Evolutionary conservation across 2,329 filamentous ascomycete species (phyloP).

Genomic region (Alternaria atra): DNA sequence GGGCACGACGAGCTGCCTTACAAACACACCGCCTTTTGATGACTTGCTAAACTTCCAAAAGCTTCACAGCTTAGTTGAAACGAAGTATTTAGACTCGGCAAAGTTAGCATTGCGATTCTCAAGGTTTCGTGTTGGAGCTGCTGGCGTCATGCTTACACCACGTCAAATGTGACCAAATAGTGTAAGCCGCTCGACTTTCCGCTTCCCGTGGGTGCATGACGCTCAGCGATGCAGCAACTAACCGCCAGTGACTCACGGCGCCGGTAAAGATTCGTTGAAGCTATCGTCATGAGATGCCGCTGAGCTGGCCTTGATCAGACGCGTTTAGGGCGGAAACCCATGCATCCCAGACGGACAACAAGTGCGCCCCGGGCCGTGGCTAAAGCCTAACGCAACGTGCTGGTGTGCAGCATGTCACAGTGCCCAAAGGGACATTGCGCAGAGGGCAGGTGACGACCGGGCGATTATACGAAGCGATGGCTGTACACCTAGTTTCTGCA

Average conservation of each 20-base stretch:
- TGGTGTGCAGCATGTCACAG: slow-evolving; percentile 34
- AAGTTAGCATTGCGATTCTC: neutral
- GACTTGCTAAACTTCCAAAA: neutral
- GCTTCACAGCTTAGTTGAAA: neutral
- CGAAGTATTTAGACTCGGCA: neutral
- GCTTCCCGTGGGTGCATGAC: slow-evolving; percentile 20
- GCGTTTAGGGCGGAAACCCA: slow-evolving; percentile 31
- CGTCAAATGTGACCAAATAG: slow-evolving; percentile 5
- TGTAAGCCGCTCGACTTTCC: slow-evolving; percentile 15
- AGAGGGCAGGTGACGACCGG: slow-evolving; percentile 35
- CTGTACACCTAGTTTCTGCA: slow-evolving; percentile 26
- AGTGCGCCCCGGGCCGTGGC: slow-evolving; percentile 46
- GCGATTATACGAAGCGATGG: slow-evolving; percentile 21
- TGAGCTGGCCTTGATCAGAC: slow-evolving; percentile 31
- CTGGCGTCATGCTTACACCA: slow-evolving; percentile 23
- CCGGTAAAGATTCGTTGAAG: slow-evolving; percentile 18
- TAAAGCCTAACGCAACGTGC: slow-evolving; percentile 37
- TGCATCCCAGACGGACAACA: slow-evolving; percentile 31
- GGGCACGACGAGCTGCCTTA: slow-evolving; percentile 9
- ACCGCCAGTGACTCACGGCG: slow-evolving; percentile 28
- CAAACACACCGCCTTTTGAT: slow-evolving; percentile 25
- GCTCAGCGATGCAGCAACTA: slow-evolving; percentile 34
- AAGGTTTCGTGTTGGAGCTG: slow-evolving; percentile 10
- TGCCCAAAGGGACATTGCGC: slow-evolving; percentile 29
- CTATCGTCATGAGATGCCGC: slow-evolving; percentile 26